Percentiles rank a stretch among this genome's conserved stretches.
Conservation (phyloP, 345 rosid species). For the Trapa bicornis region DNA sequence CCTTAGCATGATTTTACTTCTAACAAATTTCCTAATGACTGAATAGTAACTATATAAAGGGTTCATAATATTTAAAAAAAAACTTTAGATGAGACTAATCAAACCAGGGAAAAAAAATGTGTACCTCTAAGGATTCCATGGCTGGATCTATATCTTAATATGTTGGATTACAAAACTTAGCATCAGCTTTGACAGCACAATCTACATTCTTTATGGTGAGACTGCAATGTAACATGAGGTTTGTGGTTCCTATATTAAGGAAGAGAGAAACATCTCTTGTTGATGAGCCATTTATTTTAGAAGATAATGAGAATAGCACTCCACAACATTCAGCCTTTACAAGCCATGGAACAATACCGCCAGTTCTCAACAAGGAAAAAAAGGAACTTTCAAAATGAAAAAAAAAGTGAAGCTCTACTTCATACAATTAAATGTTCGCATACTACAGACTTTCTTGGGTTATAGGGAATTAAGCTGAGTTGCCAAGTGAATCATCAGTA, state of each 20-base stretch:
- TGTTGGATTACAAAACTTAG: background rate
- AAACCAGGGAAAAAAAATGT: background rate
- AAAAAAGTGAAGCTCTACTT: too few species aligned
- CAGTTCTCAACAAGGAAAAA: too few species aligned
- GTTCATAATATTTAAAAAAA: background rate
- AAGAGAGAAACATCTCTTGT: background rate
- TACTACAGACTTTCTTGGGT: too few species aligned
- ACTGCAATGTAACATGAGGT: constrained; percentile 1
- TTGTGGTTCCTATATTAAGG: constrained; percentile 10
- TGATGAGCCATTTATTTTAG: background rate
- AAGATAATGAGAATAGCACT: too few species aligned
- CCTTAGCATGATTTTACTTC: background rate
- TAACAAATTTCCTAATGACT: background rate
- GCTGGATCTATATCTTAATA: background rate
- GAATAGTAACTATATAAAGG: background rate
- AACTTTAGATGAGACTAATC: background rate
- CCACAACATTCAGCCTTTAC: too few species aligned
- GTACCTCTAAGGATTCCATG: constrained; percentile 3
- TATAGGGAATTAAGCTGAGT: background rate
- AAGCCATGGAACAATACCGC: too few species aligned
- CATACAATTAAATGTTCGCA: too few species aligned
- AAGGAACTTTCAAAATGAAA: too few species aligned
- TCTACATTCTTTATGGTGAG: constrained; percentile 1
- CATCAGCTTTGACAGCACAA: constrained; percentile 8
- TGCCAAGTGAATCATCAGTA: background rate